Evolutionary conservation across 2,329 filamentous ascomycete species (phyloP).

Genomic region (Penicillium hesseltinei): DNA sequence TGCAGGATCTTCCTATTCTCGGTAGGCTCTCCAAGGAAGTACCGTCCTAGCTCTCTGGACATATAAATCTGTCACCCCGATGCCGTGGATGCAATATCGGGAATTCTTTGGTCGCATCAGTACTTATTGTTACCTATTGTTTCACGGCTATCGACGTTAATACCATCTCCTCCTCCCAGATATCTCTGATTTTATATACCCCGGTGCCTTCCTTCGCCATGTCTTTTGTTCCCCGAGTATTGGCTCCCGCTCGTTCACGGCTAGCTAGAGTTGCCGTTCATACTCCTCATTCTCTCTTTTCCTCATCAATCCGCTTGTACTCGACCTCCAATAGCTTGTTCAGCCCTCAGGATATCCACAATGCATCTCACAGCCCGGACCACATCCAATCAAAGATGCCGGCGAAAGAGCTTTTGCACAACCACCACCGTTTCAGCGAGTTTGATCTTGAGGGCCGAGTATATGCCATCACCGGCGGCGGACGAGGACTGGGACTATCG

Average conservation of each 20-base stretch:
- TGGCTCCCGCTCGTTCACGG: constrained; percentile 13
- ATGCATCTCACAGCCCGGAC: constrained; percentile 19
- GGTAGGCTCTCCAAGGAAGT: constrained; percentile 19
- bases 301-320: constrained; percentile 17
- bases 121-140: neutral
- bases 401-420: constrained; percentile 19
- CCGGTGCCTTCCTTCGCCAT: constrained; percentile 1
- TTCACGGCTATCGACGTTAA: neutral
- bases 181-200: neutral
- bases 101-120: neutral
- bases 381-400: constrained; percentile 36
- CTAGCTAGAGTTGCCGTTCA: constrained; percentile 7
- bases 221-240: constrained; percentile 14
- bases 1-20: constrained; percentile 15
- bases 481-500: constrained; percentile 44
- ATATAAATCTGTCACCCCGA: constrained; percentile 24
- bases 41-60: constrained; percentile 10
- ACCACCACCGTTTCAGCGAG: constrained; percentile 40
- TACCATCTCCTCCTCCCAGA: neutral
- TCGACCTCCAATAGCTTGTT: constrained; percentile 21
- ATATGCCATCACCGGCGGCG: constrained; percentile 46
- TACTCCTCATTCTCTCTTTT: constrained; percentile 5
- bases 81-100: neutral
- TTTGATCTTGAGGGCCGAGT: constrained; percentile 45
- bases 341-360: constrained; percentile 16